Evolutionary conservation across 345 rosid genomes (phyloP), one percentile per base, ranked within the genome.

Genomic region (Eucalyptus grandis): DNA sequence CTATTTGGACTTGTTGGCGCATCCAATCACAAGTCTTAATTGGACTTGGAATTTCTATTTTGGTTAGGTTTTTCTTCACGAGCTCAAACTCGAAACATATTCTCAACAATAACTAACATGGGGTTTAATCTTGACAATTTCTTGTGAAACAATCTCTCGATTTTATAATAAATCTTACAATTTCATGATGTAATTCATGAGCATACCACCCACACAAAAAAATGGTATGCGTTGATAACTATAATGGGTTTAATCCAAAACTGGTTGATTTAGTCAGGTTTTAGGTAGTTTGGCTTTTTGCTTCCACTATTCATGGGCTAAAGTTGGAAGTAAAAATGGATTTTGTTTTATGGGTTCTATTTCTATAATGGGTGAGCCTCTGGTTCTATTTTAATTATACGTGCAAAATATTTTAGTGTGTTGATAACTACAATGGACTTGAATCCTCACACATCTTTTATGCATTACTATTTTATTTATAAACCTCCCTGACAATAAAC

Each of bases 181-280:
- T 56, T 24, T 10, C 62, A 22, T 56, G 30, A 56, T 24, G 13
- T 56, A 22, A 24, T 24, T 56, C 13, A 24, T 24, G 30, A 56
- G 6, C 13, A 56, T 56, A 24, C 11, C 62, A 24, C 62, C 27
- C 62, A n/a, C n/a, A n/a, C n/a, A n/a, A n/a, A n/a, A n/a, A n/a
- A n/a, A n/a, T n/a, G n/a, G n/a, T n/a, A n/a, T n/a, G n/a, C n/a
- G n/a, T n/a, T n/a, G n/a, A n/a, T n/a, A n/a, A n/a, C n/a, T n/a
- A n/a, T n/a, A n/a, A n/a, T n/a, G n/a, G n/a, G n/a, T n/a, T n/a
- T n/a, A n/a, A n/a, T n/a, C 30, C 30, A 24, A 0, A 56, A 56
- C 6, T 56, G 3, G 3, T 30, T 2, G 3, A 1, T 56, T 56
- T 24, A 3, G 30, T 56, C 1, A 1, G 4, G 6, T 22, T 56